Percentiles rank a stretch among this genome's conserved stretches.
Evolutionary conservation across 1,284 basidiomycete species (phyloP).

Genomic region (Cryptococcus sp.): DNA sequence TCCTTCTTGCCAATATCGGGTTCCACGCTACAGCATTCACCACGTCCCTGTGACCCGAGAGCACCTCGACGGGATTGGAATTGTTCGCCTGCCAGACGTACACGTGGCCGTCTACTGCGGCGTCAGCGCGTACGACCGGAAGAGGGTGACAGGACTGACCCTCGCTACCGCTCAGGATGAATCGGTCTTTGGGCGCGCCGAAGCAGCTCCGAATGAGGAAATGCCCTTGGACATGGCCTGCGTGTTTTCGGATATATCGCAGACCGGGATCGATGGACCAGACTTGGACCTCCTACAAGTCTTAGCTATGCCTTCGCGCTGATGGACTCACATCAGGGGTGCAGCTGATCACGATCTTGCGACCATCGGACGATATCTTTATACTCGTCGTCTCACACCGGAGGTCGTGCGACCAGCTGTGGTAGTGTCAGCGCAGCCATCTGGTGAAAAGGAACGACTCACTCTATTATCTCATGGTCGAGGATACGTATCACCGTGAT

Average conservation of each 20-base stretch:
- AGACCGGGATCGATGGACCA: conserved; percentile 71
- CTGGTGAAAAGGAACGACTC: conserved; percentile 12
- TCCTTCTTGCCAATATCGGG: conserved; percentile 69
- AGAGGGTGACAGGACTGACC: conserved; percentile 59
- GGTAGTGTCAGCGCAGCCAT: not conserved
- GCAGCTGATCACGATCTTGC: conserved; percentile 82
- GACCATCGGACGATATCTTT: conserved; percentile 82
- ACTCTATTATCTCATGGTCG: conserved; percentile 45
- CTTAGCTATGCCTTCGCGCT: conserved; percentile 16
- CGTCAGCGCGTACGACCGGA: not conserved
- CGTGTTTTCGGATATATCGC: conserved; percentile 73
- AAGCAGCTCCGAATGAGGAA: conserved; percentile 92
- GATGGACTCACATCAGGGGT: conserved; percentile 71
- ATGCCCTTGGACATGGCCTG: conserved; percentile 74
- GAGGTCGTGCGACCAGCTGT: conserved; percentile 33
- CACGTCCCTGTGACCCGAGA: conserved; percentile 80
- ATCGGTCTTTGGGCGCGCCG: conserved; percentile 86
- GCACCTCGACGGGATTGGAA: conserved; percentile 75
- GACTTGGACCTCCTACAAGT: conserved; percentile 76
- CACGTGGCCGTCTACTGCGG: conserved; percentile 71
- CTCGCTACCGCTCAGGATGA: conserved; percentile 92
- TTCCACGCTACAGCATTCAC: conserved; percentile 99
- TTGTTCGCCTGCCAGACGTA: conserved; percentile 95
- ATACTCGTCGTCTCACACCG: conserved; percentile 78
- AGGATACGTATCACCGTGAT: conserved; percentile 38